Evolutionary conservation across 768 basidiomycete genomes (phyloP).

Genomic region (Lepiota venenata): DNA sequence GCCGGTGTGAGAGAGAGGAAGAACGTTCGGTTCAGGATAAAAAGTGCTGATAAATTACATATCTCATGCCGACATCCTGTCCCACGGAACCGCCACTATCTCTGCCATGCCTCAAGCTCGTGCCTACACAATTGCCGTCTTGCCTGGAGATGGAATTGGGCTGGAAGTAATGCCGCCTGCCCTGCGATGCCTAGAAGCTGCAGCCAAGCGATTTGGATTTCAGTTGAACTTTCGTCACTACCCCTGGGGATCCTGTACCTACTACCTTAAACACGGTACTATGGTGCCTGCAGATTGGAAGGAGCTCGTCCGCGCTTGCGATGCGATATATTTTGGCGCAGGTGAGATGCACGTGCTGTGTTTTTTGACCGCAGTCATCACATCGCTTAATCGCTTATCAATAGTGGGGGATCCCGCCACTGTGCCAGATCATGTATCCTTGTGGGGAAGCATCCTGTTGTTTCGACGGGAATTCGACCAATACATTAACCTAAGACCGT

Average conservation of each 20-base stretch:
- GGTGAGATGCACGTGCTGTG: conserved; percentile 22
- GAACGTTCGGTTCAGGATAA: neutral
- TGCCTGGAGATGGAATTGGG: conserved; percentile 54
- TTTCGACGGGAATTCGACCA: conserved; percentile 52
- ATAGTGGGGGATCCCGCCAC: conserved; percentile 43
- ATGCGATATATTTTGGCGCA: conserved; percentile 48
- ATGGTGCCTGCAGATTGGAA: conserved; percentile 46
- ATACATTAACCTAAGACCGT: conserved; percentile 48
- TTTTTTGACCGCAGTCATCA: neutral
- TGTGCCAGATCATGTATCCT: conserved; percentile 54
- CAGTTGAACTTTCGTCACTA: conserved; percentile 40
- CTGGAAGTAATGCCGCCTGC: conserved; percentile 49
- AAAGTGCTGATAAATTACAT: neutral
- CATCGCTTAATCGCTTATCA: conserved; percentile 14
- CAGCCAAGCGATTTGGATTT: conserved; percentile 41
- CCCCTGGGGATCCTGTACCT: conserved; percentile 46
- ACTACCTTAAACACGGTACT: conserved; percentile 41
- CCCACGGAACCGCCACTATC: neutral
- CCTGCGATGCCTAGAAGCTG: conserved; percentile 40
- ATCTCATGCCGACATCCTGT: neutral
- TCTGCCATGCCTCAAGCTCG: conserved; percentile 17
- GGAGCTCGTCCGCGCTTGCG: conserved; percentile 33
- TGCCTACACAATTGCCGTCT: conserved; percentile 41
- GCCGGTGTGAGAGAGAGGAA: neutral
- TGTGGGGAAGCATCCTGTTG: conserved; percentile 48